These are phyloP conservation scores for Fusarium torulosum DNA, from an alignment of 2,329 filamentous ascomycete species.

Conservation along the genomic window DNA sequence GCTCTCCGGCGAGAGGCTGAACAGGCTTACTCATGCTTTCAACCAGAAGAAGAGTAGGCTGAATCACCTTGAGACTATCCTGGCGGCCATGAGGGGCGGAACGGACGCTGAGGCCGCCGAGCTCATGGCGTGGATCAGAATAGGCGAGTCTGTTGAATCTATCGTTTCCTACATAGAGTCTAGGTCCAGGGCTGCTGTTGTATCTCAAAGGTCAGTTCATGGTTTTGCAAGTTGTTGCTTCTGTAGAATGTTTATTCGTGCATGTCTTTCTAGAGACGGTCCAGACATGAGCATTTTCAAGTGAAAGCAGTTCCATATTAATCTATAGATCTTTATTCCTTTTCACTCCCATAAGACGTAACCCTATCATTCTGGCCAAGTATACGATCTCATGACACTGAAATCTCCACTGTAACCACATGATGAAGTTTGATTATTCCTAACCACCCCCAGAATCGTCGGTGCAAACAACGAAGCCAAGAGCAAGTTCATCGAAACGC, in stretches of 20 bases:
- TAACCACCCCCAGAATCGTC: background rate
- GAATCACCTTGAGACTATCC: constrained; percentile 23
- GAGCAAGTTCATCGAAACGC: constrained; percentile 22
- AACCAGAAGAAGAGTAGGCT: constrained; percentile 30
- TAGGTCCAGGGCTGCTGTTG: constrained; percentile 5
- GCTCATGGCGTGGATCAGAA: constrained; percentile 27
- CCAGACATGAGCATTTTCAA: background rate
- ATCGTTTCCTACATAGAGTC: constrained; percentile 27
- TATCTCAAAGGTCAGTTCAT: constrained; percentile 12
- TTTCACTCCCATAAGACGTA: background rate
- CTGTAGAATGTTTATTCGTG: background rate
- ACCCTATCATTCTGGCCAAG: background rate
- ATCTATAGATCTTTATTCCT: background rate
- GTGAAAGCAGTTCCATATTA: background rate
- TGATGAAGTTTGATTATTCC: background rate
- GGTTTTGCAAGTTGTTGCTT: background rate
- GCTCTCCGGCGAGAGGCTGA: constrained; percentile 26
- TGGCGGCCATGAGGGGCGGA: constrained; percentile 17
- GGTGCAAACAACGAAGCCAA: constrained; percentile 1
- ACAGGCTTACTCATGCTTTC: constrained; percentile 9
- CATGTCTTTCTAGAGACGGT: background rate
- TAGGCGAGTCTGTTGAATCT: constrained; percentile 20
- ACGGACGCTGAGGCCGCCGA: constrained; percentile 25
- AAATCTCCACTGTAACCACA: background rate
- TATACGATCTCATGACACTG: too few relatives aligned